Evolutionary conservation across 192 early-diverging fungal species (phyloP), one percentile per base, ranked within the genome.

Genomic region (Dissophora globulifera): DNA sequence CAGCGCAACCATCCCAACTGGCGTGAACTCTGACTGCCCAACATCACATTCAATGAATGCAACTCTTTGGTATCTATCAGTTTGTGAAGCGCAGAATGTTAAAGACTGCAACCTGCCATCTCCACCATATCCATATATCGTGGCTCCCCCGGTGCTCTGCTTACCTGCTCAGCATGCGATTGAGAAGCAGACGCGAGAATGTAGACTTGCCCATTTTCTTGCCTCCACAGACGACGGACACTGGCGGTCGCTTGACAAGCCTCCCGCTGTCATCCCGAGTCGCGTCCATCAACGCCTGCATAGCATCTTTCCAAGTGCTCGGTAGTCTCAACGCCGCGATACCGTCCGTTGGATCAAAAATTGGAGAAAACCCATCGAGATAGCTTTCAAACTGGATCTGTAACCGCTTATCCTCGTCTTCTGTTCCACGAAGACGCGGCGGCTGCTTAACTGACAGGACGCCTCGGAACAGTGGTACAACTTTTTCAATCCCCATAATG

Each of bases 141-240:
- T n/a, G n/a, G n/a, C n/a, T n/a, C n/a, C n/a, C n/a, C n/a, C n/a
- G n/a, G n/a, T n/a, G n/a, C n/a, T n/a, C n/a, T n/a, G n/a, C n/a
- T 53, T 85, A 91, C 90, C 82, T 79, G 48, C 85, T 82, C 23
- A 97, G 62, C 58, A 97, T 63, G 25, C 82, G 81, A 82, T 99
- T 99, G 26, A 90, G 56, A 26, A 94, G 58, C 50, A 90, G 86
- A 22, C 90, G 85, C n/a, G 87, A 79, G 59, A 95, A 91, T 0
- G 94, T 96, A 20, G 95, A 97, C 76, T 99, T 99, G 2, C 97
- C 97, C 50, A 89, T 87, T 30, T 93, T 89, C 67, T 90, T 92
- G 45, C 81, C 81, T 9, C 96, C 96, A 25, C 91, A 89, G 27
- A 94, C 82, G 6, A 91, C 86, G 2, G 82, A 74, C 0, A 93